These are phyloP conservation scores for Pyrenochaeta sp. DNA, from an alignment of 2,329 filamentous ascomycete genomes.

Conservation along the genomic window DNA sequence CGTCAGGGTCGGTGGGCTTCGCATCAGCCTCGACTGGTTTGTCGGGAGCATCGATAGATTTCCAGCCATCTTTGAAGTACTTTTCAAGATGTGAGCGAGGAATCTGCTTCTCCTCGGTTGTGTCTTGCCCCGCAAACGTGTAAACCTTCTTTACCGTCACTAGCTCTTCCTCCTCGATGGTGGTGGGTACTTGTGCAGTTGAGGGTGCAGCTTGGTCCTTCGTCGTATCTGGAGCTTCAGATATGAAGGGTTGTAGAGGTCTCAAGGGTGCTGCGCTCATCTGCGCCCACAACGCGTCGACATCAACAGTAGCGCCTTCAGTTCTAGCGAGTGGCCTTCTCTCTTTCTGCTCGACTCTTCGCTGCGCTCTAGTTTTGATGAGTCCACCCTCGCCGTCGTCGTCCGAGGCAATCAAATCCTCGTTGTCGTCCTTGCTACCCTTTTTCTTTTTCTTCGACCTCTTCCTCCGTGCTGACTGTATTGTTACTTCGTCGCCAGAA, in stretches of 20 bases:
- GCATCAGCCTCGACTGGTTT: slow-evolving; percentile 7
- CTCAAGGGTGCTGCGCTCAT: slow-evolving; percentile 64
- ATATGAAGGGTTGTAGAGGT: slow-evolving; percentile 29
- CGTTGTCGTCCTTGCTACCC: slow-evolving; percentile 25
- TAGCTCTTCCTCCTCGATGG: slow-evolving; percentile 46
- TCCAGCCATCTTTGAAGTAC: slow-evolving; percentile 44
- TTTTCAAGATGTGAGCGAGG: slow-evolving; percentile 48
- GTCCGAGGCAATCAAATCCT: slow-evolving; percentile 37
- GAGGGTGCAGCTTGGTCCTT: slow-evolving; percentile 17
- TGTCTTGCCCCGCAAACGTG: slow-evolving; percentile 76
- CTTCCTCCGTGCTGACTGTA: slow-evolving; percentile 67
- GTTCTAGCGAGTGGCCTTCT: slow-evolving; percentile 61
- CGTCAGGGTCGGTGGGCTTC: slow-evolving; percentile 4
- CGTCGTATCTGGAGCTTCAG: slow-evolving; percentile 14
- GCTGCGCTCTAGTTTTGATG: slow-evolving; percentile 76
- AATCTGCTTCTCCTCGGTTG: slow-evolving; percentile 76
- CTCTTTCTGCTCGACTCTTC: slow-evolving; percentile 71
- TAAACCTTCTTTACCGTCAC: slow-evolving; percentile 75
- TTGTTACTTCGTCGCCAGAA: slow-evolving; percentile 76
- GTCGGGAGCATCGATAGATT: slow-evolving; percentile 19
- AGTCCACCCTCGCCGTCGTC: slow-evolving; percentile 64
- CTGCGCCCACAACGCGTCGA: slow-evolving; percentile 74
- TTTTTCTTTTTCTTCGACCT: slow-evolving; percentile 51
- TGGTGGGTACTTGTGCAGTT: slow-evolving; percentile 8
- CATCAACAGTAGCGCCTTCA: slow-evolving; percentile 73